Base-by-base conservation (phyloP, 305 asterid genomes). In the Euphrasia arctica region DNA sequence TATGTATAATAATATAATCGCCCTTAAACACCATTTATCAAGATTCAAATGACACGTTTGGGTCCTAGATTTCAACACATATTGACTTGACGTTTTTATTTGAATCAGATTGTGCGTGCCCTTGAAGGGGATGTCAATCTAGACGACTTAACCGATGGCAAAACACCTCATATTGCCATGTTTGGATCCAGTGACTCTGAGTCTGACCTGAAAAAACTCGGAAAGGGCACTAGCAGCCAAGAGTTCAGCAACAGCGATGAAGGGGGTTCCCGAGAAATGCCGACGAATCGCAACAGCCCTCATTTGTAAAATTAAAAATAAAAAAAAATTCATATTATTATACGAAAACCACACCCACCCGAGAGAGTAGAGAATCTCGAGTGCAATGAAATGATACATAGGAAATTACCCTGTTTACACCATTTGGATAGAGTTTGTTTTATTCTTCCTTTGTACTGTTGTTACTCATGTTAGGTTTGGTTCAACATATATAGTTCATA, bases 81-180 rank as follows among this genome's bases (percentile, higher is more conserved):
- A 13, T 13, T 13, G 27, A 55, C 13, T 2, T 28, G 9, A 1
- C 4, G n/a, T 58, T 59, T 18, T 1, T 15, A n/a, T 50, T 63
- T 12, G 29, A 36, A 29, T 12, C 55, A 85, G 85, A 75, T 83
- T 43, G 87, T 83, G n/a, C 93, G 90, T 29, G 93, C 89, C 31
- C 78, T 85, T 5, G 91, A 85, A 78, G 91, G 91, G 2, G 85
- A 78, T 50, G 83, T 77, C 3, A 80, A 86, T 14, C 66, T 85
- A 9, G 85, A 85, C 4, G 86, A 69, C 73, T 66, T 85, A 50
- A 74, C 74, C 50, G 83, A 64, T 13, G 83, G 79, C 1, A 70
- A 75, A 60, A 42, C 61, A 12, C 48, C 72, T 45, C 75, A 68
- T 5, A 54, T 49, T 4, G 65, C 79, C 32, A 51, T 63, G 66